Evolutionary conservation across 495 filamentous ascomycete genomes (phyloP), one percentile per base, ranked within the genome.

Genomic region (Wilcoxina mikolae): DNA sequence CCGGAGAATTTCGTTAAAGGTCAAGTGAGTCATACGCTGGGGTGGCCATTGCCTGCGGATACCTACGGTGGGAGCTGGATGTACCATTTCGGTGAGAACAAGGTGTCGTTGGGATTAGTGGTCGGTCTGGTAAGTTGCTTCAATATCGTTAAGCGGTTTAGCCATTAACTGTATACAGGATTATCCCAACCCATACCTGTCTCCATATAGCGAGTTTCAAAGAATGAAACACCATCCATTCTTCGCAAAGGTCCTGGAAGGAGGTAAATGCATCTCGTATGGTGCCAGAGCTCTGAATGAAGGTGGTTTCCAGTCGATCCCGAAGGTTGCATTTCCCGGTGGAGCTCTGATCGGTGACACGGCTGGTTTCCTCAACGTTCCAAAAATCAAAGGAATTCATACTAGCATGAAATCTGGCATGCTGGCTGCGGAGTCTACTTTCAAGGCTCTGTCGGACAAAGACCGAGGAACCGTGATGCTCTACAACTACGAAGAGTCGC

Each of bases 71-170:
- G 91, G 60, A 87, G 84, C 35, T 99, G 84, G 84, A 87, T 99
- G 81, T 99, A 99, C 62, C 91, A 99, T 68, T 98, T 96, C 65
- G 91, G 88, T 20, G 89, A 96, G 58, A 96, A 96, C 68, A 79
- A 95, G 60, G 91, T 96, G 59, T 90, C 84, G 61, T 76, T 99
- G 42, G 91, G 91, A 11, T 75, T 95, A 28, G 91, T 99, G 17
- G 85, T 94, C 26, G 91, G 90, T 24, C 76, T 99, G 27, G 62
- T 65, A 64, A 23, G 62, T 31, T 23, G 15, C 42, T 28, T 28
- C 17, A 7, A 27, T 17, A 50, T 3, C 5, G 5, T 9, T 45
- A 12, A 17, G 29, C 47, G 18, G 23, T 24, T 56, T 53, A 25
- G 24, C 35, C 27, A 18, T 29, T 22, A 22, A 12, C 22, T n/a